Evolutionary conservation across 192 early-diverging fungal species (phyloP), one percentile per base, ranked within the genome.

Genomic region (Coemansia sp.): DNA sequence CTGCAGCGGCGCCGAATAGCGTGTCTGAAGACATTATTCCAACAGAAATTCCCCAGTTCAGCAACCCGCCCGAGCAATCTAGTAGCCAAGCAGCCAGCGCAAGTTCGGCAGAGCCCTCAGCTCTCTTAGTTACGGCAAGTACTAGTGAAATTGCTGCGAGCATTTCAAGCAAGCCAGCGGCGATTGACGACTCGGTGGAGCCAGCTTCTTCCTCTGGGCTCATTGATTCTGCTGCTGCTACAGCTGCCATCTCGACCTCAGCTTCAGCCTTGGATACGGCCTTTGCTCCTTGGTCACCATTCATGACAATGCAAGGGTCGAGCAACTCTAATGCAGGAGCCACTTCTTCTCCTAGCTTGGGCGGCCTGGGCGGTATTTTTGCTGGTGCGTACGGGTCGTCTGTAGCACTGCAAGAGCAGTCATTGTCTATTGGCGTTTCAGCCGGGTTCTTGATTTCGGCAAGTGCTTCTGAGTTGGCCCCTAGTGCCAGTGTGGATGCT

Each of bases 361-460:
- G 26, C 16, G 52, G 26, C 14, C 6, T 55, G 28, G 25, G 52
- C 14, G n/a, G 52, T 12, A 55, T 55, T 31, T 55, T 31, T 12
- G 21, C 48, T 28, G 61, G 36, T 13, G 43, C 42, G 16, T 47
- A 60, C 28, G 68, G 42, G n/a, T 34, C 56, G 16, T 59, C 68
- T 2, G 68, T 48, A 57, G 21, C 39, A 13, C 43, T 59, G 2
- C 61, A 70, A 37, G 68, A 64, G 39, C 52, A 64, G 9, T 64
- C 68, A 13, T 42, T 60, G 25, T 52, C 66, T 8, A 23, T 64
- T 31, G 48, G 35, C 35, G 8, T 25, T 26, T 37, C 35, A 13
- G 50, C 33, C 13, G 52, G 52, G 6, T 5, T 55, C 6, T 55
- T 0, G 26, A 16, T 55, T 14, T 55, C 26, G 12, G 52, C 26